Base-by-base conservation (phyloP, 192 early-diverging fungal genomes). In the Gigaspora rosea region DNA sequence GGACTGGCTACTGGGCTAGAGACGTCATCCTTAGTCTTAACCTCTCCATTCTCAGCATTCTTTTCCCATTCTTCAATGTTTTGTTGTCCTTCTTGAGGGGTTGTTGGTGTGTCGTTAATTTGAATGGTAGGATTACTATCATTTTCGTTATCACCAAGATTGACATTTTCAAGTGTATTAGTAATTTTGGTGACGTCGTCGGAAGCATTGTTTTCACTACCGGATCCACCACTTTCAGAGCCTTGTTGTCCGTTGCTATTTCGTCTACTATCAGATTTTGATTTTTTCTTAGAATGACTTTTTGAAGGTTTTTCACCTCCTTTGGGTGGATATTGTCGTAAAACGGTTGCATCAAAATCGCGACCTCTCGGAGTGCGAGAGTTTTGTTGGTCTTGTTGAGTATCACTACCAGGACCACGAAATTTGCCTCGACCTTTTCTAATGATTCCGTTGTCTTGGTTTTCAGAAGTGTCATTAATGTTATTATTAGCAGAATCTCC, bases 271-370 rank as follows among this genome's bases (percentile, higher is more conserved):
- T 50, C 73, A 47, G 73, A 75, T 75, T 75, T 63, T 48, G 73
- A 75, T 9, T 72, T 72, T 41, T 13, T 56, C n/a, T 32, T 75
- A 51, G 8, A 10, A 48, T 62, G 51, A 27, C 71, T 56, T 35
- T 71, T 75, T 51, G n/a, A 20, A 50, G 73, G 32, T 62, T 62
- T 74, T 9, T 74, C 73, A 13, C 59, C 47, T 15, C 36, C 36
- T 62, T 74, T 74, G 13, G 73, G 59, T 54, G 73, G 73, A 41
- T 84, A 84, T 15, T 78, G 72, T 36, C 83, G 70, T 49, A 81
- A 72, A 16, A 78, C 70, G 9, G 80, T 84, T 27, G 83, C 80
- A 77, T 84, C 83, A 59, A 84, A 81, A 32, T 84, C 80, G 3
- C 83, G 80, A 65, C 80, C 80, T 36, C 80, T 78, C 0, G 80